A percentile compares a stretch with the other conserved stretches of the same genome.
These are phyloP conservation scores for Leccinum pallidistipes DNA, from an alignment of 1,284 basidiomycete genomes.

Conservation along the genomic window DNA sequence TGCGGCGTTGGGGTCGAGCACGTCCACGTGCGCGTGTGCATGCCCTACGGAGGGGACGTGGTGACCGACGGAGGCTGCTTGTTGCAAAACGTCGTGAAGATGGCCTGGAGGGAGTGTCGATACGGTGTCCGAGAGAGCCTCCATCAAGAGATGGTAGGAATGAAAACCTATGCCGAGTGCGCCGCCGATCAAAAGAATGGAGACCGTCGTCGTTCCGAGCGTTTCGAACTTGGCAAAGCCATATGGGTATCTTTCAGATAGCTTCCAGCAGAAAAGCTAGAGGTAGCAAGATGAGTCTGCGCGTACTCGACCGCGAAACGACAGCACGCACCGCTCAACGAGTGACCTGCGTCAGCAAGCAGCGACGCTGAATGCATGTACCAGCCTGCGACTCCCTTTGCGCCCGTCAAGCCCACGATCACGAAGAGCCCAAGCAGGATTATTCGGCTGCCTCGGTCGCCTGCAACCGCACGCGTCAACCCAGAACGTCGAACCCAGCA, in stretches of 20 bases:
- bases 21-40: constrained; percentile 54
- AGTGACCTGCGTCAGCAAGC: constrained; percentile 94
- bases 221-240: constrained; percentile 96
- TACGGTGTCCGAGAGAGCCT: constrained; percentile 63
- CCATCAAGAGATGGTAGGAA: constrained; percentile 79
- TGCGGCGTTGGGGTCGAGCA: constrained; percentile 92
- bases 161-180: constrained; percentile 93
- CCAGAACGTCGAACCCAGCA: constrained; percentile 4
- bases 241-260: constrained; percentile 82
- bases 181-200: constrained; percentile 80
- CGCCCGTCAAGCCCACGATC: constrained; percentile 80
- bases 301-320: background rate
- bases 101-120: constrained; percentile 55
- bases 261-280: constrained; percentile 85
- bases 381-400: constrained; percentile 87
- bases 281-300: background rate
- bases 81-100: constrained; percentile 59
- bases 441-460: constrained; percentile 81
- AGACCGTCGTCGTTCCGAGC: constrained; percentile 84
- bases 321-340: constrained; percentile 70
- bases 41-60: constrained; percentile 48
- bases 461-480: constrained; percentile 33
- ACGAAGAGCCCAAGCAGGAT: constrained; percentile 85
- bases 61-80: constrained; percentile 56
- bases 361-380: constrained; percentile 89